phyloP scores from a whole-genome alignment of 176 grass and related monocot species.

The Pontederia crassipes region DNA sequence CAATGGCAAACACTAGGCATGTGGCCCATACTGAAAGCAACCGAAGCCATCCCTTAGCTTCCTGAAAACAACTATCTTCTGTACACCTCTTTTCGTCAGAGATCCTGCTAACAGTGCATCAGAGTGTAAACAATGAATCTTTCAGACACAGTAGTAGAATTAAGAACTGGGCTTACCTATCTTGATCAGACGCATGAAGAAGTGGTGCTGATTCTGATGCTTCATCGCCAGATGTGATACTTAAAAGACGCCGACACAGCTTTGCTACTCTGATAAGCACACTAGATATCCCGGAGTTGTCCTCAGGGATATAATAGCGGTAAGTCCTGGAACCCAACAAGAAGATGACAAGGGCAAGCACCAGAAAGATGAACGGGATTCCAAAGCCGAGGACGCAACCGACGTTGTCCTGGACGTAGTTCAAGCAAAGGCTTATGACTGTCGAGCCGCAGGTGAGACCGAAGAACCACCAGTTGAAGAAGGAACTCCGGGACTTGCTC shows the following conservation, averaged over 20 bases:
- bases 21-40: constrained; percentile 48
- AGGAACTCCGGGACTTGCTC: constrained; percentile 25
- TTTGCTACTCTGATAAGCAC: constrained; percentile 4
- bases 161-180: no score
- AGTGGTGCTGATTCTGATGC: neutral
- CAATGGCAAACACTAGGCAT: constrained; percentile 35
- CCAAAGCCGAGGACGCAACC: constrained; percentile 45
- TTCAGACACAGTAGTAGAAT: neutral
- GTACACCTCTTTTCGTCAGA: neutral
- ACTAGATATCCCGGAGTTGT: no score
- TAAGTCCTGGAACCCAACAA: constrained; percentile 38
- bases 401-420: constrained; percentile 48
- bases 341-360: constrained; percentile 25
- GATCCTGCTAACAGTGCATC: neutral
- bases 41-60: constrained; percentile 17
- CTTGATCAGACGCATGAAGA: no score
- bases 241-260: neutral
- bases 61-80: constrained; percentile 8
- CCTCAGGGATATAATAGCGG: constrained; percentile 18
- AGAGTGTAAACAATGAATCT: neutral
- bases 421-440: constrained; percentile 2
- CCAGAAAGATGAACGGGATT: constrained; percentile 23
- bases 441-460: constrained; percentile 20
- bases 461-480: constrained; percentile 78
- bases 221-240: neutral